phyloP scores from a whole-genome alignment of 257 asterid genomes.

The Forsythia viridissima region DNA sequence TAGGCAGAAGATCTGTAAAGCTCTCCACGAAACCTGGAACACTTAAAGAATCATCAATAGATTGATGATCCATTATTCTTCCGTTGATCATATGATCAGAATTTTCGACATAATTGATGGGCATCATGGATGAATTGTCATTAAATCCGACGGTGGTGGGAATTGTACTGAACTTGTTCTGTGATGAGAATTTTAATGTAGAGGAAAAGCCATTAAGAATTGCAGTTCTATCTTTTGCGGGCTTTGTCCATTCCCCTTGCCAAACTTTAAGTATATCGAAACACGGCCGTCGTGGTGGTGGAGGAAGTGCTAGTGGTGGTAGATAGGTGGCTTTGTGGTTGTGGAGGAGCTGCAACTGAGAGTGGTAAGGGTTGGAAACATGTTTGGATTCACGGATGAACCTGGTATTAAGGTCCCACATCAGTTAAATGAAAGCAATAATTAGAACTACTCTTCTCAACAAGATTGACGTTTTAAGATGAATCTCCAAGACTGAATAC shows the following conservation, averaged over 20 bases:
- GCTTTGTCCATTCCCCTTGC: constrained; percentile 31
- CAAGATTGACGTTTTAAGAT: neutral
- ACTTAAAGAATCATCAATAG: constrained; percentile 18
- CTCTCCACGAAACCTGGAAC: constrained; percentile 38
- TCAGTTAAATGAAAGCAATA: neutral
- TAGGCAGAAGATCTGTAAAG: constrained; percentile 14
- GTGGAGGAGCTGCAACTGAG: neutral
- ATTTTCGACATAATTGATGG: constrained; percentile 6
- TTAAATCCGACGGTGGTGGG: constrained; percentile 16
- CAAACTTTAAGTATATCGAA: constrained; percentile 44
- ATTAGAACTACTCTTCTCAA: too few species aligned
- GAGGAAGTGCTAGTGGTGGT: neutral
- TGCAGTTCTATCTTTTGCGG: constrained; percentile 24
- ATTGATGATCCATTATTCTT: neutral
- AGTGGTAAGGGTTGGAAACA: constrained; percentile 1
- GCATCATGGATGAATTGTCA: neutral
- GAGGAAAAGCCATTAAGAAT: constrained; percentile 21
- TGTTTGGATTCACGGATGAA: constrained; percentile 23
- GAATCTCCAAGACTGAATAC: neutral
- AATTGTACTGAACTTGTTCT: constrained; percentile 1
- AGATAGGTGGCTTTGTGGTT: neutral
- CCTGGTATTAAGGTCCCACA: neutral
- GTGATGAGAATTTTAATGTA: constrained; percentile 27
- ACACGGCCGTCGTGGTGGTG: constrained; percentile 23
- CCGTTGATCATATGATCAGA: neutral